Evolutionary conservation across 2,329 filamentous ascomycete genomes (phyloP), one percentile per base, ranked within the genome.

Genomic region (Balansia obtecta): DNA sequence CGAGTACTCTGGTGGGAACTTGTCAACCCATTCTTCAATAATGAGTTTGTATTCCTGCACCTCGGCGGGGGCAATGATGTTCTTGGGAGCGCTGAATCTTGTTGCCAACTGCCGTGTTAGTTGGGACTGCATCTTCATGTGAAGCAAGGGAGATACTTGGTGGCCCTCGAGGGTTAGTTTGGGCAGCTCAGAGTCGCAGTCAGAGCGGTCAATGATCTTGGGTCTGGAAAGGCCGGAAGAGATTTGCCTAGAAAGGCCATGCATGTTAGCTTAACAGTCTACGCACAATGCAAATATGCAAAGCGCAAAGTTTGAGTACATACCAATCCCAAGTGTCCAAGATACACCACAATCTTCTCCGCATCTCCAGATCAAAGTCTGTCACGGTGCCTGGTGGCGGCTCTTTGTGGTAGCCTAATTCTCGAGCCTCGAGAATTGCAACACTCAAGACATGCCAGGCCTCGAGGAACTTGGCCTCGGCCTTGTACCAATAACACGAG

Each of bases 1-100:
- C 18, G 61, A 58, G 52, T 70, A 74, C 1, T 69, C 60, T 1
- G 65, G 57, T 0, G 71, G 72, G n/a, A 74, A 65, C 5, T 63
- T 61, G 2, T 56, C 55, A 38, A 72, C 63, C 65, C 72, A 74
- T 1, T 61, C 60, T n/a, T 70, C 63, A 18, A 69, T 66, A 11
- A 62, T 58, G 8, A 46, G 50, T 40, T 48, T 62, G 42, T 61
- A 62, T 32, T 60, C 59, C 22, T 50, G 52, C 7, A 61, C 54
- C 13, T 69, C 58, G 10, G 61, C 50, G 1, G 58, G 58, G 8
- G 56, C 53, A 34, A 56, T 57, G 33, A 63, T 54, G 37, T 60
- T 59, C 45, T 58, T 59, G 12, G 61, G 58, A 8, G 58, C 56
- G 15, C 55, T 54, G 40, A 63, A 64, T 16, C 58, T 55, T 9